These are phyloP conservation scores for Eimeria brunetti DNA, from an alignment of 169 alveolate species.

Conservation along the genomic window DNA sequence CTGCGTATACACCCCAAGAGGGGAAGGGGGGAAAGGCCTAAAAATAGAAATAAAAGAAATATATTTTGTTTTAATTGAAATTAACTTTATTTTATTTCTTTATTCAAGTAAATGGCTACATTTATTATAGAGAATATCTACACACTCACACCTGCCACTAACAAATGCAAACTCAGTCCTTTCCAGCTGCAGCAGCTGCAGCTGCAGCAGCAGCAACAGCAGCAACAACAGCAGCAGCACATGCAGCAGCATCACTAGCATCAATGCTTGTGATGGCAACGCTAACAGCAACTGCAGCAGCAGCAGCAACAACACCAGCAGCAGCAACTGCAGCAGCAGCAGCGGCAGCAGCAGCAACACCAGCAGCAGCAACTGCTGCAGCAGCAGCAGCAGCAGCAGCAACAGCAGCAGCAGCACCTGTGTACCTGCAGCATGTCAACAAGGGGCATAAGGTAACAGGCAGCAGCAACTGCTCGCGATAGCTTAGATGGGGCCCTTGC, in stretches of 20 bases:
- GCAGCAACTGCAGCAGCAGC: neutral
- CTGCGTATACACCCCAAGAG: neutral
- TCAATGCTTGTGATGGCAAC: neutral
- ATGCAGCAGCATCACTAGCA: no score
- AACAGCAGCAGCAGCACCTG: neutral
- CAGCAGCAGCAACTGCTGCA: constrained; percentile 17
- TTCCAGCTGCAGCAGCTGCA: neutral
- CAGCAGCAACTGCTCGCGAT: constrained; percentile 2
- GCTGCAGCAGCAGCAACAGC: neutral
- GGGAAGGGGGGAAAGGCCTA: constrained; percentile 13
- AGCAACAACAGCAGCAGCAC: no score
- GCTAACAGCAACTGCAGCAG: neutral
- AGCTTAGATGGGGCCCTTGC: neutral
- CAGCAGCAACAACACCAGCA: neutral
- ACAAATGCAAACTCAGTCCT: neutral
- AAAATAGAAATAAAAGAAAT: neutral
- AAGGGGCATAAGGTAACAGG: neutral
- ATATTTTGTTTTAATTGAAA: neutral
- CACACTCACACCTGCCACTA: neutral
- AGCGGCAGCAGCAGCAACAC: no score
- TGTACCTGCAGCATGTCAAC: constrained; percentile 29
- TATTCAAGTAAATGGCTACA: neutral
- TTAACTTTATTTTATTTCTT: neutral
- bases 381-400: neutral
- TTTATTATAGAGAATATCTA: no score